A percentile compares a stretch with the other conserved stretches of the same genome.
Conservation (phyloP, 805 yeast species). For the Candida odintsovae region DNA sequence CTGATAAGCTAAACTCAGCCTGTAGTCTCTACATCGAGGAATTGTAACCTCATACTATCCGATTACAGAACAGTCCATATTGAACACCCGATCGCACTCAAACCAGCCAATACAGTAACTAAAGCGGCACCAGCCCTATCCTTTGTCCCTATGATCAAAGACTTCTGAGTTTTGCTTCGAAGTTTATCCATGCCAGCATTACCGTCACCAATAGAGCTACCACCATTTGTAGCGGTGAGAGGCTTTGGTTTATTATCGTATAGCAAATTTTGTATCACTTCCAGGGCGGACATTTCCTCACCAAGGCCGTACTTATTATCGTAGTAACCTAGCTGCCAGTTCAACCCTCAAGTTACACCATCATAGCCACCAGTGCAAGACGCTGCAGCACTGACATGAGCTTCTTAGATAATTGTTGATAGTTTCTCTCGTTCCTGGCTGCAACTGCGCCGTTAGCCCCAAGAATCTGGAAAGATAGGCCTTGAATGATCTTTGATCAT, state of each 20-base stretch:
- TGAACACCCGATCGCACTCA: neutral
- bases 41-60: neutral
- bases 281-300: constrained; percentile 86
- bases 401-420: constrained; percentile 31
- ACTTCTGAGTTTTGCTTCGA: constrained; percentile 11
- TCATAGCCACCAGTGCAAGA: constrained; percentile 87
- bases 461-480: constrained; percentile 74
- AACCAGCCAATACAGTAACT: constrained; percentile 51
- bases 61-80: neutral
- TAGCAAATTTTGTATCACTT: constrained; percentile 41
- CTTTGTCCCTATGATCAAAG: constrained; percentile 33
- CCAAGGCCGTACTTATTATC: constrained; percentile 81
- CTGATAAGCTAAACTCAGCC: neutral
- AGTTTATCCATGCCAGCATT: constrained; percentile 47
- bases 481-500: constrained; percentile 89
- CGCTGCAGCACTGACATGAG: constrained; percentile 63
- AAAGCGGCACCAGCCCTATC: constrained; percentile 68
- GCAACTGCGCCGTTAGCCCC: constrained; percentile 67
- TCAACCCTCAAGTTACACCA: constrained; percentile 81
- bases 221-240: constrained; percentile 58
- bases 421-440: constrained; percentile 41
- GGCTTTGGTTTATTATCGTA: constrained; percentile 45
- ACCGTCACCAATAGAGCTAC: constrained; percentile 60
- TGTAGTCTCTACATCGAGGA: neutral
- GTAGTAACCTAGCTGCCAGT: constrained; percentile 68